Evolutionary conservation across 371 early-diverging fungal species (phyloP), one percentile per base, ranked within the genome.

Genomic region (Lichtheimia corymbifera): DNA sequence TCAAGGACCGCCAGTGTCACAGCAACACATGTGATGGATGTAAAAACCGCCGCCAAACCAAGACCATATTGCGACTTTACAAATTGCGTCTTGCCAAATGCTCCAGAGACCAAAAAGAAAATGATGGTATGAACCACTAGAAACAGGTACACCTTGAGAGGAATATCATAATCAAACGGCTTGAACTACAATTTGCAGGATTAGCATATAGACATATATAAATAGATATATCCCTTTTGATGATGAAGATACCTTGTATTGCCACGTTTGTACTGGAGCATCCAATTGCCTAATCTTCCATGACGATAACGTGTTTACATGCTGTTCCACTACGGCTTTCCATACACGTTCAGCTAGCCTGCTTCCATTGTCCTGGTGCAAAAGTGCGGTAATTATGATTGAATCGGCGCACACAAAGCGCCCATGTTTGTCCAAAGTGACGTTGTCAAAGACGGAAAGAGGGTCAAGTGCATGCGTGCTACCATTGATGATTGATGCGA

Each of bases 1-100:
- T 64, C 49, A 22, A 71, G 65, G 14, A 77, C 57, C 27, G 72
- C 64, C 51, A 60, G 27, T 11, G 74, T 62, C 27, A 63, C 59
- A n/a, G 61, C 67, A 53, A 63, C 65, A 43, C 67, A 68, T 4
- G 71, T 64, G 18, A 65, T 30, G 6, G 71, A 58, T 40, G 70
- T 58, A 63, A 70, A 74, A 2, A 91, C 80, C 1, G 87, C 88
- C 5, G 86, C 83, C 20, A 88, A 71, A 2, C 87, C 88, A 11
- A 92, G 70, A 15, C 88, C 88, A 64, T 85, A 84, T 58, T 87
- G 88, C 44, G 90, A 89, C 63, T 88, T 90, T 40, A 92, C 85
- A 30, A 86, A 68, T 65, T 85, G 84, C 6, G 87, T 80, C 20
- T 77, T 70, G 20, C 83, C 85, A 42, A 88, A 74, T 2, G 83